These are phyloP conservation scores for Paramecium biaurelia DNA, from an alignment of 73 alveolate genomes.

Conservation along the genomic window DNA sequence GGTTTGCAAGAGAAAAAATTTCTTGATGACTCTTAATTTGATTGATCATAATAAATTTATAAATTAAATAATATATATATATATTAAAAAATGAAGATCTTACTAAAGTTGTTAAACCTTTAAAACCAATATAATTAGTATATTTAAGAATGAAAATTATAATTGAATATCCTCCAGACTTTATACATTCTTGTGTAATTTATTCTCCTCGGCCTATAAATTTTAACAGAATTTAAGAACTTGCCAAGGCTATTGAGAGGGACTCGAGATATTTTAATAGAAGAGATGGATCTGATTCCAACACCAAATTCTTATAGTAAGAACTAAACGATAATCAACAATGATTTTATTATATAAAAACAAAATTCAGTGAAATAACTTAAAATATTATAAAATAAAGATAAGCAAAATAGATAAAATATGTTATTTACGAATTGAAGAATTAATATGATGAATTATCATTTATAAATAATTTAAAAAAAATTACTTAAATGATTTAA, in stretches of 20 bases:
- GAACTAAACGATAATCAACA: conserved; percentile 60
- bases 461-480: neutral
- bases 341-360: neutral
- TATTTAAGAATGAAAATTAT: neutral
- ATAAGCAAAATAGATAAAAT: neutral
- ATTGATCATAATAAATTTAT: neutral
- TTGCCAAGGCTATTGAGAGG: too few species aligned
- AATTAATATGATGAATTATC: neutral
- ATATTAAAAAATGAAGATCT: neutral
- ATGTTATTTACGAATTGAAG: neutral
- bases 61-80: too few species aligned
- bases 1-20: conserved; percentile 33
- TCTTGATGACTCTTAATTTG: conserved; percentile 42
- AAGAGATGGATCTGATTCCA: conserved; percentile 69
- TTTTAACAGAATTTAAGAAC: too few species aligned
- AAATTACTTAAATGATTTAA: neutral
- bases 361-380: neutral
- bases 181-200: too few species aligned
- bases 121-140: neutral
- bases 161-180: too few species aligned
- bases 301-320: conserved; percentile 51
- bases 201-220: too few species aligned
- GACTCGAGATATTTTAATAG: too few species aligned
- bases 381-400: neutral
- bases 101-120: neutral